Evolutionary conservation across 1,284 basidiomycete species (phyloP).

Genomic region (Stygiomarasmius scandens): DNA sequence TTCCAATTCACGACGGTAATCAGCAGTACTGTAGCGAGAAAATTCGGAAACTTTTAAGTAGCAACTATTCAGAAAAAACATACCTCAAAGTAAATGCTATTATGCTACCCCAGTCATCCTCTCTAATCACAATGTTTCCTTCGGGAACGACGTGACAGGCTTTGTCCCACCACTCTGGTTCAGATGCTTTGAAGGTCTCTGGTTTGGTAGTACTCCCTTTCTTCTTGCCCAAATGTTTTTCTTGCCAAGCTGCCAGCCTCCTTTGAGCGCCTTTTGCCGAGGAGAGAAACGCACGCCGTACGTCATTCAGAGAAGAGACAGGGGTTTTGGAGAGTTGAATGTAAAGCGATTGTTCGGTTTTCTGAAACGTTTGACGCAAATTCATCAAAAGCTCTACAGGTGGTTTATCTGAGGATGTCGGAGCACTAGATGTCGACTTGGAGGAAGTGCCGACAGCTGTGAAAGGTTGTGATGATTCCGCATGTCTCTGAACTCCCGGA

Average conservation of each 20-base stretch:
- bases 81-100: constrained; percentile 70
- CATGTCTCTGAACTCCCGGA: neutral
- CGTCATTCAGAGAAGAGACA: constrained; percentile 57
- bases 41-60: neutral
- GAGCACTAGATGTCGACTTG: neutral
- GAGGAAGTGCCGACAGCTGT: neutral
- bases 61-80: neutral
- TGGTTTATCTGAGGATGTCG: neutral
- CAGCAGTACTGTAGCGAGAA: constrained; percentile 47
- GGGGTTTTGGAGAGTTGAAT: constrained; percentile 50
- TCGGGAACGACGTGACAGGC: constrained; percentile 68
- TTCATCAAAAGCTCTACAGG: constrained; percentile 41
- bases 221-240: constrained; percentile 49
- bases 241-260: constrained; percentile 62
- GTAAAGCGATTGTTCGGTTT: constrained; percentile 61
- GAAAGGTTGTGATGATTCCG: constrained; percentile 7
- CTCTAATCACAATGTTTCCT: constrained; percentile 66
- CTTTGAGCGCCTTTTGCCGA: constrained; percentile 52
- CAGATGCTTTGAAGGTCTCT: constrained; percentile 20
- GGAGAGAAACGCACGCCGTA: constrained; percentile 56
- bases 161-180: constrained; percentile 67
- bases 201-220: constrained; percentile 31
- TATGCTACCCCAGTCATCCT: constrained; percentile 75
- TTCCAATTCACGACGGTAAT: constrained; percentile 62
- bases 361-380: constrained; percentile 59